Percentiles rank a stretch among this genome's conserved stretches.
Conservation (phyloP, 2,329 filamentous ascomycete genomes). For the Cercospora berteroae region DNA sequence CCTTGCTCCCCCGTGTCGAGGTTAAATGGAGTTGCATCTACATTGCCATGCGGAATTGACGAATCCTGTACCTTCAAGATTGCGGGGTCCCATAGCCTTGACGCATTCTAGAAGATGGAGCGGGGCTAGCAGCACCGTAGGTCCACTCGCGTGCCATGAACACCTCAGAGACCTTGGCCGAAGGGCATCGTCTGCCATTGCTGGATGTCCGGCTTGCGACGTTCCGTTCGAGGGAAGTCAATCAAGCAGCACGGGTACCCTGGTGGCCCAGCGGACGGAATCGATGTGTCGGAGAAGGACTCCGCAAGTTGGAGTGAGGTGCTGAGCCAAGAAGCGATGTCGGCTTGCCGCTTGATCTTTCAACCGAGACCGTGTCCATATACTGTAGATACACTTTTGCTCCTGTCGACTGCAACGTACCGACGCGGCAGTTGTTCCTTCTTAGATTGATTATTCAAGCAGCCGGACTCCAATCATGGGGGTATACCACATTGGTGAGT, state of each 20-base stretch:
- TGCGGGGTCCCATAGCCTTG: background rate
- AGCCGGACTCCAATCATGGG: background rate
- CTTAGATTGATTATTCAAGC: background rate
- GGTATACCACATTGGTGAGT: conserved; percentile 2
- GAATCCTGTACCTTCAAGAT: background rate
- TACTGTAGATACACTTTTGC: background rate
- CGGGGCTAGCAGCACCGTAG: background rate
- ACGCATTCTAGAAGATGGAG: background rate
- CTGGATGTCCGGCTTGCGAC: background rate
- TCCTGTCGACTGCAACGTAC: background rate
- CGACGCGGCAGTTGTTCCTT: background rate
- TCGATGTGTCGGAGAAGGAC: background rate
- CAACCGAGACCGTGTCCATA: background rate
- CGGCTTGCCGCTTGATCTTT: background rate
- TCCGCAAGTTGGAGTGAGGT: background rate
- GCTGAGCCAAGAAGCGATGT: background rate
- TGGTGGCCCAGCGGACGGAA: background rate
- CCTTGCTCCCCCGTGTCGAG: background rate
- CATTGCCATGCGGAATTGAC: background rate
- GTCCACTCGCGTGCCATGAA: background rate
- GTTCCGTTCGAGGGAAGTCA: background rate
- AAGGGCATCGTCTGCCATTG: background rate
- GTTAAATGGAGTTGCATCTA: background rate
- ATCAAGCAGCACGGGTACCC: background rate
- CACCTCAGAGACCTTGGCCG: background rate